A percentile compares a stretch with the other conserved stretches of the same genome.
phyloP scores from a whole-genome alignment of 2,329 filamentous ascomycete species.

The Fusarium foetens region DNA sequence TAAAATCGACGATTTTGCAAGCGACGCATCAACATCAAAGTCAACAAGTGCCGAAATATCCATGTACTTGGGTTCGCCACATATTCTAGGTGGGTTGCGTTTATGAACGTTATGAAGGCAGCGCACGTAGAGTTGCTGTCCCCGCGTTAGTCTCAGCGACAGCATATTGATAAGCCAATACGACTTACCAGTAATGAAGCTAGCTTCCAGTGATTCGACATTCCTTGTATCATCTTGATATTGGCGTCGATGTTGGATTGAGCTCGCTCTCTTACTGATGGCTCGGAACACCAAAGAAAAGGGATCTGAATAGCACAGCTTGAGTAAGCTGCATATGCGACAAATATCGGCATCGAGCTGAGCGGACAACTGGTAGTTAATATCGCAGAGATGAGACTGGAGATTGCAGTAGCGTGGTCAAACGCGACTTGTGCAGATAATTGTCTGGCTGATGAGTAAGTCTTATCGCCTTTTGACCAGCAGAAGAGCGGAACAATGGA shows the following conservation, averaged over 20 bases:
- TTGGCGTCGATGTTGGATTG: background rate
- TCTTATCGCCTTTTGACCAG: background rate
- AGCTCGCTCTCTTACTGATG: fast-evolving
- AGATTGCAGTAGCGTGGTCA: background rate
- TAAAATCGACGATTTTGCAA: background rate
- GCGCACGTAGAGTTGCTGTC: background rate
- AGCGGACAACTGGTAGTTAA: fast-evolving
- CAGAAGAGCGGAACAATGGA: constrained; percentile 8
- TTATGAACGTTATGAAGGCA: background rate
- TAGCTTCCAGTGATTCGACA: background rate
- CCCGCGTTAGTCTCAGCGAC: fast-evolving
- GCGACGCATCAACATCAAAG: background rate
- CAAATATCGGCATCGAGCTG: background rate
- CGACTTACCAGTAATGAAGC: background rate
- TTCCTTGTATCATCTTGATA: background rate
- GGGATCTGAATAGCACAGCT: background rate
- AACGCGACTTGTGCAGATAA: background rate
- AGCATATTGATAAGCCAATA: fast-evolving
- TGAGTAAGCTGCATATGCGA: background rate
- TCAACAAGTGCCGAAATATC: fast-evolving
- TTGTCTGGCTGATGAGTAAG: background rate
- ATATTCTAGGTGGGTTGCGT: fast-evolving
- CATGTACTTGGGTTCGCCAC: background rate
- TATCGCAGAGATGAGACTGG: fast-evolving
- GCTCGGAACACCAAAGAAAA: background rate